Percentiles rank a stretch among this genome's conserved stretches.
Conservation (phyloP, 2,329 filamentous ascomycete genomes). For the Periglandula ipomoeae region DNA sequence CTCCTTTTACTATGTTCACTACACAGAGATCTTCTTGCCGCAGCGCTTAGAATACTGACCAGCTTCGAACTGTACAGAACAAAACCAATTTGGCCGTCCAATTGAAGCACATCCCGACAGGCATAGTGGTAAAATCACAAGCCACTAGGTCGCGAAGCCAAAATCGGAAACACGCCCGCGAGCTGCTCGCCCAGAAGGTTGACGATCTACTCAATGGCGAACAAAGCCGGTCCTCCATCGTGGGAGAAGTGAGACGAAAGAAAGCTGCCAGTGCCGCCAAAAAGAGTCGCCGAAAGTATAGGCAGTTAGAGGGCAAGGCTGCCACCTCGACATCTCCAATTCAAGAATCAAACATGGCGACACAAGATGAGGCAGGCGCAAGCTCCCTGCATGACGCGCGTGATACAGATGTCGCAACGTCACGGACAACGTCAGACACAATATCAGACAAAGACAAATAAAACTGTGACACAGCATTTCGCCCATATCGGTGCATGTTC, state of each 20-base stretch:
- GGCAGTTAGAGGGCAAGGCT: constrained; percentile 35
- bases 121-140: constrained; percentile 89
- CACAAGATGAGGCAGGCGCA: background rate
- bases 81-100: constrained; percentile 96
- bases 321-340: background rate
- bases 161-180: constrained; percentile 78
- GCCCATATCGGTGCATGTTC: too few relatives aligned
- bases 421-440: background rate
- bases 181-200: constrained; percentile 63
- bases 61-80: constrained; percentile 45
- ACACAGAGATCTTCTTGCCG: background rate
- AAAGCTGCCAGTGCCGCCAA: constrained; percentile 70
- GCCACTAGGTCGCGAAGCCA: constrained; percentile 78
- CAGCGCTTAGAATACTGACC: background rate
- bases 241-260: constrained; percentile 53
- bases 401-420: background rate
- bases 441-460: background rate
- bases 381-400: background rate
- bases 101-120: constrained; percentile 80
- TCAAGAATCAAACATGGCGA: background rate
- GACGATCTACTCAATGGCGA: constrained; percentile 68
- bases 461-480: background rate
- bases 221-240: constrained; percentile 55
- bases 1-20: background rate
- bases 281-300: constrained; percentile 76